phyloP scores from a whole-genome alignment of 2,329 filamentous ascomycete species.

The Neurospora crassa region DNA sequence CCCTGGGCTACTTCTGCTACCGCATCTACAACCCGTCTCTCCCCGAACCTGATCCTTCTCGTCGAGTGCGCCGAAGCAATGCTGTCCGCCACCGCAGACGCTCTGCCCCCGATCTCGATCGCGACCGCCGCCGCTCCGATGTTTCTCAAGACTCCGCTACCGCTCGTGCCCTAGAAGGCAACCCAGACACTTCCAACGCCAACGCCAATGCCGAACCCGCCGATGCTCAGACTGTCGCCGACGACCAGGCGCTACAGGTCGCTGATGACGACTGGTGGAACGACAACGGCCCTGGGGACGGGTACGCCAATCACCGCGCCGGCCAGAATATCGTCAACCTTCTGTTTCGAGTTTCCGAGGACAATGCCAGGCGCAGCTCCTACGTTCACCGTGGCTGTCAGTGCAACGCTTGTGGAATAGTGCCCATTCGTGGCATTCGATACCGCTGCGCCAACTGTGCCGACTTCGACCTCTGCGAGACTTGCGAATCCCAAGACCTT shows the following conservation, averaged over 20 bases:
- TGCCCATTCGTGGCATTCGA: conserved; percentile 83
- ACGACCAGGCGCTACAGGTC: conserved; percentile 24
- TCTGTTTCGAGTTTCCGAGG: conserved; percentile 86
- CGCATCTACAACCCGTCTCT: conserved; percentile 19
- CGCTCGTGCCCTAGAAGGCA: conserved; percentile 30
- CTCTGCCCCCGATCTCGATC: conserved; percentile 12
- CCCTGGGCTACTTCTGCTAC: conserved; percentile 51
- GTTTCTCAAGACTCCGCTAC: conserved; percentile 30
- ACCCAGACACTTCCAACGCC: conserved; percentile 30
- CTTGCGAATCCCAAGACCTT: conserved; percentile 69
- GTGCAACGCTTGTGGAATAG: conserved; percentile 80
- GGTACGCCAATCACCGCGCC: conserved; percentile 37
- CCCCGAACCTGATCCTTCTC: conserved; percentile 18
- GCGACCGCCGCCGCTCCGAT: conserved; percentile 23
- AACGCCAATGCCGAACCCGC: conserved; percentile 29
- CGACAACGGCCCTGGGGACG: conserved; percentile 29
- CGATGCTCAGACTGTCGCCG: conserved; percentile 26
- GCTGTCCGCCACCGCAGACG: conserved; percentile 44
- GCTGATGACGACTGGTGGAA: conserved; percentile 42
- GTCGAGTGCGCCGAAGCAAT: conserved; percentile 53
- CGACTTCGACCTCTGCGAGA: conserved; percentile 92
- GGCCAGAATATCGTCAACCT: conserved; percentile 78
- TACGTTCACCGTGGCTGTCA: conserved; percentile 89
- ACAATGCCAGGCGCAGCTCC: conserved; percentile 77
- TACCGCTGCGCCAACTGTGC: conserved; percentile 94